phyloP scores from a whole-genome alignment of 2,329 filamentous ascomycete species.

The Trichophyton simii region DNA sequence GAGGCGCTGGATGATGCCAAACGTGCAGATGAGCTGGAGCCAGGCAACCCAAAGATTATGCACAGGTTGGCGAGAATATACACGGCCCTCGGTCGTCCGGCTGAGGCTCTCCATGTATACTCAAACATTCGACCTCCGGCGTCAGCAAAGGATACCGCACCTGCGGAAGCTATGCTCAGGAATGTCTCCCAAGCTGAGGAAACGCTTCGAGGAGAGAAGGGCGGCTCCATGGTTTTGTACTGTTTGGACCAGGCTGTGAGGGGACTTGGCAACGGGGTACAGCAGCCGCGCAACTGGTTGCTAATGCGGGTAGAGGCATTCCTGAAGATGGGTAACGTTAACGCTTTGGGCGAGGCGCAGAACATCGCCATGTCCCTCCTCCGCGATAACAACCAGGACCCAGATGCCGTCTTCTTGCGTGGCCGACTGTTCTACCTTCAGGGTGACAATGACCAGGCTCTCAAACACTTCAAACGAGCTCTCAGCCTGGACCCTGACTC shows the following conservation, averaged over 20 bases:
- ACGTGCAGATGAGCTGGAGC: constrained; percentile 68
- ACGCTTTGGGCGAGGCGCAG: constrained; percentile 80
- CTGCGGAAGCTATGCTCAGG: constrained; percentile 72
- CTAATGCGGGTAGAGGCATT: constrained; percentile 85
- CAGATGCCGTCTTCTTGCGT: constrained; percentile 81
- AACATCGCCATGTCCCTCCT: constrained; percentile 82
- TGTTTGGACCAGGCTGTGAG: constrained; percentile 84
- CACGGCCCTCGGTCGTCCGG: constrained; percentile 70
- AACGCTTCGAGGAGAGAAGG: constrained; percentile 58
- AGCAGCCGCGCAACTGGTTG: constrained; percentile 83
- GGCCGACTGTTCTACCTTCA: constrained; percentile 79
- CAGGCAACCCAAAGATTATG: constrained; percentile 75
- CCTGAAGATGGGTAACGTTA: constrained; percentile 80
- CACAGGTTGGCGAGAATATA: constrained; percentile 82
- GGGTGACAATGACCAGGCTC: constrained; percentile 88
- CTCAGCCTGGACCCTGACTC: constrained; percentile 85
- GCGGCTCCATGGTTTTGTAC: constrained; percentile 82
- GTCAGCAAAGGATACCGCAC: constrained; percentile 70
- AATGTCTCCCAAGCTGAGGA: constrained; percentile 71
- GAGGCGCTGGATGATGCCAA: constrained; percentile 79
- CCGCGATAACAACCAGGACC: constrained; percentile 76
- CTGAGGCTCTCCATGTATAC: constrained; percentile 76
- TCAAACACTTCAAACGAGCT: constrained; percentile 84
- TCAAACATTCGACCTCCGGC: constrained; percentile 66
- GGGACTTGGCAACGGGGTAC: constrained; percentile 59